Base-by-base conservation (phyloP, 2,329 filamentous ascomycete species). In the Dothiorella sarmentorum region DNA sequence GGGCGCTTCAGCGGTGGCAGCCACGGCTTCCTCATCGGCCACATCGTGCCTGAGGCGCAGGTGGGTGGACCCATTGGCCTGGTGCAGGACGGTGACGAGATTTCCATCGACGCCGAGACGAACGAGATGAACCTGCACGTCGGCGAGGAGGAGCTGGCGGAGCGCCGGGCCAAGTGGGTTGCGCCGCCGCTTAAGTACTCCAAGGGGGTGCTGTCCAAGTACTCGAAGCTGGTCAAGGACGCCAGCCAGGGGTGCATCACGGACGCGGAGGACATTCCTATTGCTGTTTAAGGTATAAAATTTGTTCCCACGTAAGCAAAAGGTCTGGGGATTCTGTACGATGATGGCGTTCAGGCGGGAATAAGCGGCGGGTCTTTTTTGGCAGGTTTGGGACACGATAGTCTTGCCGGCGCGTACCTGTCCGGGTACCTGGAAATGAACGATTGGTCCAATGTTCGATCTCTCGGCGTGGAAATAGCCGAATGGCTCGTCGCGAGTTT, bases 21-120 rank as follows among this genome's bases (percentile, higher is more conserved):
- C 62, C 90, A 94, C 81, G 90, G 90, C 37, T 94, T 94, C 82
- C 78, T 94, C 65, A 93, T 94, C 67, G 90, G 90, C 1, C 90
- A 94, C 75, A 88, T 96, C 62, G 90, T 92, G 38, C 91, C 91
- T 24, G 91, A 96, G 76, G 91, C 91, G 7, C 87, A 90, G 69
- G 89, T 89, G 64, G 91, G 91, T 51, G 91, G 91, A 0, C 91
- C 91, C 2, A 94, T 96, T 62, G 91, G 84, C 13, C 80, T 96
- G 10, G 88, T 94, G n/a, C 73, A 82, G 65, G 87, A 96, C 65
- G 91, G 91, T 24, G 91, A 96, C 70, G 80, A 80, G 60, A 88
- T 96, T 64, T 84, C 86, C 49, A 95, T 96, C 61, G 90, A 96
- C 67, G 89, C 91, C 0, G 88, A 92, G 72, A 84, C 85, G 69